Evolutionary conservation across 2,329 filamentous ascomycete species (phyloP).

Genomic region (Keithomyces neogunnii): DNA sequence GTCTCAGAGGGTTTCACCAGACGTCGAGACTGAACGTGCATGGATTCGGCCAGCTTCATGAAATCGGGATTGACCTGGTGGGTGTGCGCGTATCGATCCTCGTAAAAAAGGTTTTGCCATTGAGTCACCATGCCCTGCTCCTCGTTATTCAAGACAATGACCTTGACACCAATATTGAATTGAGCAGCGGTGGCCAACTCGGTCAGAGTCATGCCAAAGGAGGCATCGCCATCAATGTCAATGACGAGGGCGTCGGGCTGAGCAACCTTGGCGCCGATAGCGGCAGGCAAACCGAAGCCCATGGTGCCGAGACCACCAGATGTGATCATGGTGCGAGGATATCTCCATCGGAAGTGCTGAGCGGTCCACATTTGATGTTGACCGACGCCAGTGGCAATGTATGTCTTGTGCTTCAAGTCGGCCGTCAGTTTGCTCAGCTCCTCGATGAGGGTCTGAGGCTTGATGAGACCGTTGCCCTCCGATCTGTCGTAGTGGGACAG

Average conservation of each 20-base stretch:
- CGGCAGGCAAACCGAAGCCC: constrained; percentile 90
- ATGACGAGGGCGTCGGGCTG: constrained; percentile 72
- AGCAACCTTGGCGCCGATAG: constrained; percentile 90
- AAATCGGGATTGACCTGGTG: constrained; percentile 96
- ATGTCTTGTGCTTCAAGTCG: constrained; percentile 70
- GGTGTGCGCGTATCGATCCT: constrained; percentile 85
- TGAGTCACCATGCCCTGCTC: constrained; percentile 97
- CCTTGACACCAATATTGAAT: constrained; percentile 94
- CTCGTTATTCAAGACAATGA: constrained; percentile 95
- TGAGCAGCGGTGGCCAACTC: constrained; percentile 89
- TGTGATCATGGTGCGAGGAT: constrained; percentile 90
- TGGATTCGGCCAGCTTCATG: constrained; percentile 83
- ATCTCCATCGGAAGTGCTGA: constrained; percentile 91
- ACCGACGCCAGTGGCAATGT: constrained; percentile 90
- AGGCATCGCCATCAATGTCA: constrained; percentile 97
- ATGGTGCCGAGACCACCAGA: constrained; percentile 83
- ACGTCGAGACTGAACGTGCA: constrained; percentile 72
- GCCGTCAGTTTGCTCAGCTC: constrained; percentile 79
- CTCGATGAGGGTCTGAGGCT: constrained; percentile 88
- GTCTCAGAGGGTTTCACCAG: constrained; percentile 70
- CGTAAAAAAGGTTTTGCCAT: constrained; percentile 97
- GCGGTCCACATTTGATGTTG: constrained; percentile 99
- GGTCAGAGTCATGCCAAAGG: constrained; percentile 96
- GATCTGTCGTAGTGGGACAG: constrained; percentile 74
- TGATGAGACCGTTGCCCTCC: constrained; percentile 70